Evolutionary conservation across 177 flowering plant species (phyloP).

Genomic region (Vitis hybrid): DNA sequence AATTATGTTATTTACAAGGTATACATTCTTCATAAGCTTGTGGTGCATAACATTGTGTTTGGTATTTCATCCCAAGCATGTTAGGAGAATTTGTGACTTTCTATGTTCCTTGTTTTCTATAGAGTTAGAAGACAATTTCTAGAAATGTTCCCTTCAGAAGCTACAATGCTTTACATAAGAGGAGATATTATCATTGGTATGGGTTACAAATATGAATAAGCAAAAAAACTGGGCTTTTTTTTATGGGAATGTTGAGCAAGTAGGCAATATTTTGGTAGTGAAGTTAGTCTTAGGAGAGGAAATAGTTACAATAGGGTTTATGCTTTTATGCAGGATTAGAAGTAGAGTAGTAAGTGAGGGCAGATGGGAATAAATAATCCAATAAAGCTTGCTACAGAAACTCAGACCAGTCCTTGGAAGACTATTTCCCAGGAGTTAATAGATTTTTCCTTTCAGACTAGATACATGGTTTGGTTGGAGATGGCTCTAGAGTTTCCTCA

Average conservation of each 20-base stretch:
- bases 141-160: neutral
- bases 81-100: too few relatives aligned
- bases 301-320: neutral
- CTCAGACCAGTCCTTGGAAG: too few relatives aligned
- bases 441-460: too few relatives aligned
- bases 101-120: too few relatives aligned
- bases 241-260: neutral
- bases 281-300: neutral
- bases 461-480: too few relatives aligned
- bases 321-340: neutral
- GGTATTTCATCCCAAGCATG: too few relatives aligned
- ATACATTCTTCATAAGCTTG: conserved; percentile 4
- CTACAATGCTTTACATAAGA: neutral
- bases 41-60: too few relatives aligned
- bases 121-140: neutral
- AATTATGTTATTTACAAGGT: conserved; percentile 96
- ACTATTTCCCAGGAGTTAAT: too few relatives aligned
- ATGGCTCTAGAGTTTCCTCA: too few relatives aligned
- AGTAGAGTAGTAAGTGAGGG: neutral
- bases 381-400: neutral
- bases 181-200: neutral
- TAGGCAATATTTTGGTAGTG: neutral
- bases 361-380: neutral
- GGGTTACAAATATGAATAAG: neutral
- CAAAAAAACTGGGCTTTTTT: neutral